phyloP scores from a whole-genome alignment of 768 basidiomycete genomes.

The Russula virescens region DNA sequence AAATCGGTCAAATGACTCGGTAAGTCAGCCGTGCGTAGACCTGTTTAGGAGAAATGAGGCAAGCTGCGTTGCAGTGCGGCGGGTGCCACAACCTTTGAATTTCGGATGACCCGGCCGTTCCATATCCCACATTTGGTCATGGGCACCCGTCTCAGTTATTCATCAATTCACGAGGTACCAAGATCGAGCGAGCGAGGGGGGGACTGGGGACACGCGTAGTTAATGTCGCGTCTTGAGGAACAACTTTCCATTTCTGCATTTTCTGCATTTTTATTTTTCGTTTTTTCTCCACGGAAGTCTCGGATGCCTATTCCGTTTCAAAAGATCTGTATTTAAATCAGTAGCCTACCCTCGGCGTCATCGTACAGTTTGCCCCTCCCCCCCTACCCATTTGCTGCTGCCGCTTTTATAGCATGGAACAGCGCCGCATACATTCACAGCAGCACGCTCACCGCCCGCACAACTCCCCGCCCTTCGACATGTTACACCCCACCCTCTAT shows the following conservation, averaged over 20 bases:
- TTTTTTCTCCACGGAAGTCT: slow-evolving; percentile 16
- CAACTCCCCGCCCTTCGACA: background rate
- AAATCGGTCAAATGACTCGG: background rate
- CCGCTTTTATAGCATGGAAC: slow-evolving; percentile 6
- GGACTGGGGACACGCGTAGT: background rate
- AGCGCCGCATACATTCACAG: slow-evolving; percentile 4
- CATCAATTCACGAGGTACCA: slow-evolving; percentile 22
- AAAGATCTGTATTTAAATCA: slow-evolving; percentile 20
- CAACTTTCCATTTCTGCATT: slow-evolving; percentile 11
- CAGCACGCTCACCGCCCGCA: slow-evolving; percentile 8
- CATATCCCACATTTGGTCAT: slow-evolving; percentile 5
- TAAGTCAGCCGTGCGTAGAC: background rate
- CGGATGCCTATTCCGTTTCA: slow-evolving; percentile 9
- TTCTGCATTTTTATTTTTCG: slow-evolving; percentile 12
- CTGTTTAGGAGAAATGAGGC: background rate
- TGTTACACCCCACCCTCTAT: slow-evolving; percentile 9
- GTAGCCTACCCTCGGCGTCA: slow-evolving; percentile 5
- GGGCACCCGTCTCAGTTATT: slow-evolving; percentile 14
- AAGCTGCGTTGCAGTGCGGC: background rate
- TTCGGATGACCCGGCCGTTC: background rate
- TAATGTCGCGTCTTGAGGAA: slow-evolving; percentile 13
- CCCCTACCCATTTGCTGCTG: background rate
- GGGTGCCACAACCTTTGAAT: background rate
- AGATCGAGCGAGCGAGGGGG: slow-evolving; percentile 17
- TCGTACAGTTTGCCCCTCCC: background rate